A percentile compares a stretch with the other conserved stretches of the same genome.
phyloP scores from a whole-genome alignment of 75 land plant genomes.

The Chamaecyparis obtusa region DNA sequence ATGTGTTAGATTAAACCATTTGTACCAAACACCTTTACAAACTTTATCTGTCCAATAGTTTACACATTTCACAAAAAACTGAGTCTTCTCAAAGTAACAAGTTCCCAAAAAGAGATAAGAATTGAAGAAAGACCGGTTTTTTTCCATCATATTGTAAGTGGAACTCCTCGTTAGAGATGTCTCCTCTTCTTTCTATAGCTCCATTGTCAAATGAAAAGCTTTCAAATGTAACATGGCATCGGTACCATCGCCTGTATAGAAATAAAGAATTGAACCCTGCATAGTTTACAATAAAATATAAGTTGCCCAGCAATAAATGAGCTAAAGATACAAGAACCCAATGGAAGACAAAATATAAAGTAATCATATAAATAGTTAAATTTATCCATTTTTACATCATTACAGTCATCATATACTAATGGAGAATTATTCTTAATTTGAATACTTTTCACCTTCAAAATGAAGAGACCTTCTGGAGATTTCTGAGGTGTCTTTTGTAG shows the following conservation, averaged over 20 bases:
- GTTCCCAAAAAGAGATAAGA: not conserved
- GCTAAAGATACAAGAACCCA: constrained; percentile 1
- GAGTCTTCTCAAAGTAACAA: not conserved
- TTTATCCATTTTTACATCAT: not conserved
- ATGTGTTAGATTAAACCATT: not conserved
- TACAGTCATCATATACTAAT: not conserved
- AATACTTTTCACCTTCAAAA: constrained; percentile 5
- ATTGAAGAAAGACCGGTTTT: constrained; percentile 58
- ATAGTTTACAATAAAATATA: not conserved
- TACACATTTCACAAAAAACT: not conserved
- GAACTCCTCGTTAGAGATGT: constrained; percentile 61
- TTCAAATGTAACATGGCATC: constrained; percentile 63
- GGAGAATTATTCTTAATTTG: not conserved
- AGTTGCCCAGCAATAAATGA: not conserved
- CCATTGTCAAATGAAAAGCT: constrained; percentile 61
- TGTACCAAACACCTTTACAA: not conserved
- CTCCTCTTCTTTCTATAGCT: constrained; percentile 53
- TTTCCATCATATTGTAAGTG: constrained; percentile 53
- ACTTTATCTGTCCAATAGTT: not conserved
- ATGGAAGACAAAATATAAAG: not conserved
- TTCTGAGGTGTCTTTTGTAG: not conserved
- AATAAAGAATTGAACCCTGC: constrained; percentile 51
- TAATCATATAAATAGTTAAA: not conserved
- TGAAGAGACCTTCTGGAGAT: not conserved
- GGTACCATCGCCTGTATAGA: constrained; percentile 80